Base-by-base conservation (phyloP, 1,139 yeast species). In the Suhomyces bribrorum region DNA sequence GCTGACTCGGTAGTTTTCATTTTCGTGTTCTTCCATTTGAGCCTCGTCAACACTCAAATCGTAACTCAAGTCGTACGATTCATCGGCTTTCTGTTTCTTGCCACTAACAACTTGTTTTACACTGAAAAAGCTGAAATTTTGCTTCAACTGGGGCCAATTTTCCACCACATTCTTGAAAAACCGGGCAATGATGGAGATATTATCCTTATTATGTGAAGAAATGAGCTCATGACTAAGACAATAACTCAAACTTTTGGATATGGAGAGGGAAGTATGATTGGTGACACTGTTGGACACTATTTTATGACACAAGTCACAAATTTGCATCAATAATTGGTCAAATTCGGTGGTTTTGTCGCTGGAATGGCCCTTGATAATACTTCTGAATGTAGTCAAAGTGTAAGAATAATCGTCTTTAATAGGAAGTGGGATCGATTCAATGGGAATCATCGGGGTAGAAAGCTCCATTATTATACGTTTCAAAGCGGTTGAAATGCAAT, bases 401-500 rank as follows among this genome's bases (percentile, higher is more conserved):
- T 67, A 73, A 8, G 60, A 58, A 25, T 63, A 52, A 38, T 67
- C 71, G 51, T 77, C 82, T 11, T 49, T 54, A 17, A 79, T 66
- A 8, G 84, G 85, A 37, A 79, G 53, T 7, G 53, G 46, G 11
- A 80, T 73, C 16, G 55, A 40, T 11, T 64, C 62, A 5, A 72
- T 59, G 1, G 79, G 72, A 18, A 80, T 62, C 31, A 80, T 58
- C 1, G 79, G 73, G 15, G 52, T 51, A 0, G 75, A 66, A 15
- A 77, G 64, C 22, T 69, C 75, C 50, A 62, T 61, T 24, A 79
- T 48, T 12, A 79, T 63, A 44, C 69, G 66, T 44, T 79, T 67
- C 52, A 77, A 79, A 2, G 74, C 66, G 0, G 82, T 69, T 6
- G 79, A 79, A 37, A 81, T 69, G 35, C 81, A 76, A 53, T 77